Evolutionary conservation across 2,329 filamentous ascomycete species (phyloP), one percentile per base, ranked within the genome.

Genomic region (Diaporthe eres): DNA sequence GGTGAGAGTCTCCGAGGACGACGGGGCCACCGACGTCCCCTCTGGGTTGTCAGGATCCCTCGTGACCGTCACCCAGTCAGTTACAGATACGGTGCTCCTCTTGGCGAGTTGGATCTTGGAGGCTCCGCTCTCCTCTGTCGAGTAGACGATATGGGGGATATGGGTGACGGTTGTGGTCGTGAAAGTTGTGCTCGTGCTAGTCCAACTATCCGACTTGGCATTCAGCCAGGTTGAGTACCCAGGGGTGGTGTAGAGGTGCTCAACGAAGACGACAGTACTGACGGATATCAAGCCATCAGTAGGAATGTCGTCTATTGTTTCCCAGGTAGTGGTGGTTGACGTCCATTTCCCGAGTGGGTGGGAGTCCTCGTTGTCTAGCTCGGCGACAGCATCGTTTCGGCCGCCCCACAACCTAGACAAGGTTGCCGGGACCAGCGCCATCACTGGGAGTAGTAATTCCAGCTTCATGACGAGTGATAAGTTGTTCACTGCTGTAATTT

Each of bases 1-100:
- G 49, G 49, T 70, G 13, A 53, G n/a, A 15, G 65, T 42, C 15
- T 25, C 65, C 10, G 49, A 70, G 9, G 65, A 55, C 4, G 22
- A 25, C 2, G 65, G 28, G 3, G 13, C 15, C 22, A 2, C n/a
- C 13, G 65, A 4, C 47, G 47, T 68, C 63, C 31, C 63, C 31
- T 53, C 63, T 19, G 63, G 63, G 15, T 28, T 39, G 22, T 37
- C 63, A 51, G 63, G 47, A 6, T 53, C 65, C 65, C n/a, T 53
- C 4, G 65, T 70, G 15, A 70, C 65, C 15, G 65, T 70, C 2
- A 70, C 65, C 65, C 65, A 70, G 65, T 70, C 65, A 28, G 65
- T 70, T 28, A 55, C 22, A 15, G 65, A 70, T 17, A 70, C 34
- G 15, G 47, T 70, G 37, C 65, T 47, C 15, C 65, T 70, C 65